Conservation (phyloP, 805 yeast species). For the Jamesozyma spencerorum region DNA sequence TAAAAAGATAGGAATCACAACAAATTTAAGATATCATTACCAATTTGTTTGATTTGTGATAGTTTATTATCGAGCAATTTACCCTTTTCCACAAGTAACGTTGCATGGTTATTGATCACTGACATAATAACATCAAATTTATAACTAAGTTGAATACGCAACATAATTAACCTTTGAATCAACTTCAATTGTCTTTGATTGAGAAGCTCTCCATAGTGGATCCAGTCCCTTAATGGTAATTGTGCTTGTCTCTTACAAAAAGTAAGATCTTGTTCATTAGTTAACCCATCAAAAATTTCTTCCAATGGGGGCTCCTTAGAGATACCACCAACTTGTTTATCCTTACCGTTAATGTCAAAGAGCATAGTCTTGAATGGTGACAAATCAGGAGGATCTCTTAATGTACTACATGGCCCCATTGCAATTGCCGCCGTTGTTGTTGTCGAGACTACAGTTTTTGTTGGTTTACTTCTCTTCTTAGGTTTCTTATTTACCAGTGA, state of each 20-base stretch:
- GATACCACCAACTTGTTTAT: not conserved
- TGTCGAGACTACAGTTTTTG: too few species aligned
- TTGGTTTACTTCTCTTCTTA: not conserved
- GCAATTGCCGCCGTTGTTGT: too few species aligned
- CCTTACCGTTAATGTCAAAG: conserved; percentile 1
- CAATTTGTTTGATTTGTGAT: conserved; percentile 33
- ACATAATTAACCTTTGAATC: conserved; percentile 28
- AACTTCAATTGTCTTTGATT: conserved; percentile 29
- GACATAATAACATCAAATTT: conserved; percentile 34
- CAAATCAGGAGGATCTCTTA: not conserved
- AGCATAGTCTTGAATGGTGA: not conserved
- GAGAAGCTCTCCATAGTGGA: conserved; percentile 29
- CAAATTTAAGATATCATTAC: conserved; percentile 33
- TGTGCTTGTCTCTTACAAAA: conserved; percentile 24
- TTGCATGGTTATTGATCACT: conserved; percentile 31
- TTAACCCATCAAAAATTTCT: conserved; percentile 6
- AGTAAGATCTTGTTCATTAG: conserved; percentile 14
- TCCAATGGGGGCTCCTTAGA: not conserved
- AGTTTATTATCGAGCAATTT: conserved; percentile 29
- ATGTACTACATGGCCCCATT: not conserved
- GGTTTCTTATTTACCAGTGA: not conserved
- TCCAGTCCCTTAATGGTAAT: conserved; percentile 32
- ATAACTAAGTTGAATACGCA: conserved; percentile 34
- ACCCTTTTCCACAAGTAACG: conserved; percentile 28
- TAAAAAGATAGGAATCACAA: conserved; percentile 19